phyloP scores from a whole-genome alignment of 305 asterid species.

The Fraxinus floribunda region DNA sequence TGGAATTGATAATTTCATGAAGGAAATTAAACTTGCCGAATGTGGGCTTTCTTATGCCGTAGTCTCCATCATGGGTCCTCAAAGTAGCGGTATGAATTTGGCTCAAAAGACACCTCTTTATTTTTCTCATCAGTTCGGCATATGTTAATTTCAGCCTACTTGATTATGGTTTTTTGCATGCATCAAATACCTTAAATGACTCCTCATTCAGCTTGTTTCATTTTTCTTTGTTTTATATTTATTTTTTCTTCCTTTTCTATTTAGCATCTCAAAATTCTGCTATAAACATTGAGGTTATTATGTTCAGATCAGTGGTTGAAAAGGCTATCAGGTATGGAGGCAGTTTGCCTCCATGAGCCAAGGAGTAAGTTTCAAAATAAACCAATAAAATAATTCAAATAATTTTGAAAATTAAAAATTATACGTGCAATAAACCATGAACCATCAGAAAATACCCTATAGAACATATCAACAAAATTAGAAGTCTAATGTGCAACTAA shows the following conservation, averaged over 20 bases:
- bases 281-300: background rate
- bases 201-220: background rate
- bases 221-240: background rate
- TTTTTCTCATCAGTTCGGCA: background rate
- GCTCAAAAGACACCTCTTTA: background rate
- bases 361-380: background rate
- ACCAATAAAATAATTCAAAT: background rate
- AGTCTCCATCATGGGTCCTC: conserved; percentile 98
- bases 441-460: background rate
- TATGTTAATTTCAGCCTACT: background rate
- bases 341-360: background rate
- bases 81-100: conserved; percentile 77
- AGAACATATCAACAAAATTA: background rate
- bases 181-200: background rate
- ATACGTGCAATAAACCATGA: background rate
- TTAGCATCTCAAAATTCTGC: background rate
- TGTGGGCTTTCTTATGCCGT: conserved; percentile 97
- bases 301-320: background rate
- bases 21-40: conserved; percentile 72
- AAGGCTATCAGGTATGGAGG: background rate
- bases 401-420: background rate
- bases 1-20: conserved; percentile 77
- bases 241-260: background rate
- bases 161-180: background rate
- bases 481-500: background rate